These are phyloP conservation scores for Populus euphratica DNA, from an alignment of 345 rosid species.

Conservation along the genomic window DNA sequence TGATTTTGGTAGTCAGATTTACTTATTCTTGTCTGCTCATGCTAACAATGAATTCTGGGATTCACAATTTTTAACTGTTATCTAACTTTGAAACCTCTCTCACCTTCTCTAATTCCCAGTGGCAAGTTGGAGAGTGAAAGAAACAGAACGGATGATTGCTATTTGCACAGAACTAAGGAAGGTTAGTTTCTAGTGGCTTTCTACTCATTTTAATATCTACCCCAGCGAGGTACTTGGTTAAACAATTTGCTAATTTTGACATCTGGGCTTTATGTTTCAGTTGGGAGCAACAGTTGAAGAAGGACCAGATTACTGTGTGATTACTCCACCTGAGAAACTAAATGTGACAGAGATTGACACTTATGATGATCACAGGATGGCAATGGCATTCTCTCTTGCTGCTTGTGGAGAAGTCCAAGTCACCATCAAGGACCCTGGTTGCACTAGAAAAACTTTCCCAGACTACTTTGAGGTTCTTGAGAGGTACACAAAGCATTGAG, in stretches of 20 bases:
- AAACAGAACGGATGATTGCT: slow-evolving; percentile 95
- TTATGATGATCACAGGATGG: slow-evolving; percentile 96
- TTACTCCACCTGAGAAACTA: slow-evolving; percentile 85
- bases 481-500: slow-evolving; percentile 58
- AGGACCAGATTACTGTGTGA: slow-evolving; percentile 91
- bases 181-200: slow-evolving; percentile 34
- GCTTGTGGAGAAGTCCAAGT: slow-evolving; percentile 94
- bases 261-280: slow-evolving; percentile 35
- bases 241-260: neutral
- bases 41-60: neutral
- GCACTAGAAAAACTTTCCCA: slow-evolving; percentile 92
- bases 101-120: slow-evolving; percentile 36
- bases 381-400: slow-evolving; percentile 97
- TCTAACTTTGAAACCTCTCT: neutral
- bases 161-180: slow-evolving; percentile 91
- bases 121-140: slow-evolving; percentile 99
- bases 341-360: slow-evolving; percentile 76
- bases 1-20: neutral
- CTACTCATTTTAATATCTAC: neutral
- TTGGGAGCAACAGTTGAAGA: slow-evolving; percentile 97
- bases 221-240: neutral
- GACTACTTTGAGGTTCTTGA: slow-evolving; percentile 88
- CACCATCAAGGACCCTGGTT: slow-evolving; percentile 87
- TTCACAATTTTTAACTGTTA: neutral
- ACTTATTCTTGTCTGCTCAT: neutral